Percentiles rank a stretch among this genome's conserved stretches.
phyloP scores from a whole-genome alignment of 2,329 filamentous ascomycete species.

The Xylogone sp. region DNA sequence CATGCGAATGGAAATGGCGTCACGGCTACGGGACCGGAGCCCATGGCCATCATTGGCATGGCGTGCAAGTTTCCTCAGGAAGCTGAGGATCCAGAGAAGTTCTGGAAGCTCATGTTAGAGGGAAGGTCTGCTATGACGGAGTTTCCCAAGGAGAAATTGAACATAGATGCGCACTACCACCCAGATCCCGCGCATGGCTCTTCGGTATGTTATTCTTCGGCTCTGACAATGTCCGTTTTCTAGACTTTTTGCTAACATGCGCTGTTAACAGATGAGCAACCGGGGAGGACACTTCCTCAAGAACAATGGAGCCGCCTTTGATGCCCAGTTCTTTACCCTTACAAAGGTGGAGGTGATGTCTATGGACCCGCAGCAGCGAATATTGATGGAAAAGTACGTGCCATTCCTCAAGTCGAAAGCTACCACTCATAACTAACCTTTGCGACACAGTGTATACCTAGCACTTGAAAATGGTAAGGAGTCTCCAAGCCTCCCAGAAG shows the following conservation, averaged over 20 bases:
- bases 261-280: too few species aligned
- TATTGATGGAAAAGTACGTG: constrained; percentile 38
- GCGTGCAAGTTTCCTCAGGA: constrained; percentile 28
- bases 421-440: too few species aligned
- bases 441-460: too few species aligned
- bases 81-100: constrained; percentile 26
- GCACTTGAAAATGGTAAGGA: too few species aligned
- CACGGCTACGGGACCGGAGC: too few species aligned
- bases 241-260: too few species aligned
- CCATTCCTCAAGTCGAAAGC: too few species aligned
- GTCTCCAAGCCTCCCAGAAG: too few species aligned
- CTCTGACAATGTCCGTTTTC: too few species aligned
- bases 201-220: constrained; percentile 19
- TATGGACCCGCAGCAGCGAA: constrained; percentile 45
- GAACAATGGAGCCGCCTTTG: constrained; percentile 12
- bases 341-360: constrained; percentile 21
- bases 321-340: constrained; percentile 18
- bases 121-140: constrained; percentile 26
- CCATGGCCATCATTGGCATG: constrained; percentile 31
- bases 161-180: constrained; percentile 32
- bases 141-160: constrained; percentile 33
- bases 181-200: constrained; percentile 31
- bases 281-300: constrained; percentile 11
- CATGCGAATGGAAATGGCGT: too few species aligned
- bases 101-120: constrained; percentile 31